Conservation (phyloP, 495 filamentous ascomycete genomes). For the Aspergillus nanangensis region DNA sequence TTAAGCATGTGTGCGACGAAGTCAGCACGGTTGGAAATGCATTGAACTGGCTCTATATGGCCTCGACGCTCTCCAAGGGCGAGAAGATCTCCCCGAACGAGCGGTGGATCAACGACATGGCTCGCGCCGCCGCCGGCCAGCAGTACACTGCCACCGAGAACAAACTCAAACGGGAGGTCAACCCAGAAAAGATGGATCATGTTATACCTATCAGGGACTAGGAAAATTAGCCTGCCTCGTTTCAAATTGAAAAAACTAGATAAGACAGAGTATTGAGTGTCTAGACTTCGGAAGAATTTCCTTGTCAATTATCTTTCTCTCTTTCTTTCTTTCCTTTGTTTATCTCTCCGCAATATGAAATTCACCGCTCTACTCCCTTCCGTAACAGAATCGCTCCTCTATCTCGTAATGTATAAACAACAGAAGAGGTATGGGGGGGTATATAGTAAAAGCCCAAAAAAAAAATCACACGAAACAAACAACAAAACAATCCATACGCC, state of each 20-base stretch:
- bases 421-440: no score
- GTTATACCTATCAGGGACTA: not conserved
- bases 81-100: constrained; percentile 45
- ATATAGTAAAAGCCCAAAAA: no score
- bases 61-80: constrained; percentile 53
- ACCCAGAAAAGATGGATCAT: constrained; percentile 29
- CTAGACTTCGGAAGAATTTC: no score
- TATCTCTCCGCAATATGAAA: no score
- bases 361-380: no score
- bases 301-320: no score
- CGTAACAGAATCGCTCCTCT: no score
- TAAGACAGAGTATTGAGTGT: no score
- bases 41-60: constrained; percentile 72
- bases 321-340: no score
- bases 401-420: no score
- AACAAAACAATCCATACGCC: not conserved
- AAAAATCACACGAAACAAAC: constrained; percentile 4
- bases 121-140: constrained; percentile 59
- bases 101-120: constrained; percentile 76
- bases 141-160: constrained; percentile 58
- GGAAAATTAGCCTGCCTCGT: not conserved
- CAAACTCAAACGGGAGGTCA: constrained; percentile 44
- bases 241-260: not conserved
- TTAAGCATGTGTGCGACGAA: constrained; percentile 69
- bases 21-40: constrained; percentile 80